Evolutionary conservation across 176 grass and related monocot species (phyloP), one percentile per base, ranked within the genome.

Genomic region (Avena sativa): DNA sequence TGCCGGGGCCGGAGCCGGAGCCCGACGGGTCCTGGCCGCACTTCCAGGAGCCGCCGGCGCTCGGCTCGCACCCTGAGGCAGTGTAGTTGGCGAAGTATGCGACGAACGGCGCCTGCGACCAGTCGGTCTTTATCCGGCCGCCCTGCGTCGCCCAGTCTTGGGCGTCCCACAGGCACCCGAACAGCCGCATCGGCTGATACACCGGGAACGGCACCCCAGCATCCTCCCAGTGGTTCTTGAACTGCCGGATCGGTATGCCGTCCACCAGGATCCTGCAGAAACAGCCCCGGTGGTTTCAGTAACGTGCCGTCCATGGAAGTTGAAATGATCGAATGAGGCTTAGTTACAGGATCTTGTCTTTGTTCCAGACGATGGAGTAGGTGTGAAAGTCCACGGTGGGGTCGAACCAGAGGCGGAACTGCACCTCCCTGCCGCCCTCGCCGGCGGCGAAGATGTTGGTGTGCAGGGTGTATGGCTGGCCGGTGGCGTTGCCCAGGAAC

Each of bases 341-440:
- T 7, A 43, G 6, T 43, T 85, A 97, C 95, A 97, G 79, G 85
- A 97, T 89, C 70, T 93, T 68, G 0, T 93, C 85, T 56, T 77
- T 81, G 55, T 86, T 97, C 95, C 95, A 97, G 63, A 97, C 4
- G 76, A 97, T 91, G 83, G 95, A 91, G 53, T 97, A 97, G 48
- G 84, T 91, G 72, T 97, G 95, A 71, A 93, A 94, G 34, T 89
- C 90, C 1, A 60, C 36, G 0, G 92, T 91, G 10, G 95, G 95
- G 12, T 97, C 93, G 62, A 95, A 95, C 93, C 93, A 95, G 28
- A 95, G 93, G 12, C 72, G 76, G 83, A 86, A 91, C 72, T 92
- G 86, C 46, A 89, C 74, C 89, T 95, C 93, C 78, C 93, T 90
- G 85, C 91, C 81, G 4, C 90, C 93, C 19, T 83, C 61, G 21